Conservation (phyloP, 139 green algal genomes). For the Auxenochlorella pyrenoidosa region DNA sequence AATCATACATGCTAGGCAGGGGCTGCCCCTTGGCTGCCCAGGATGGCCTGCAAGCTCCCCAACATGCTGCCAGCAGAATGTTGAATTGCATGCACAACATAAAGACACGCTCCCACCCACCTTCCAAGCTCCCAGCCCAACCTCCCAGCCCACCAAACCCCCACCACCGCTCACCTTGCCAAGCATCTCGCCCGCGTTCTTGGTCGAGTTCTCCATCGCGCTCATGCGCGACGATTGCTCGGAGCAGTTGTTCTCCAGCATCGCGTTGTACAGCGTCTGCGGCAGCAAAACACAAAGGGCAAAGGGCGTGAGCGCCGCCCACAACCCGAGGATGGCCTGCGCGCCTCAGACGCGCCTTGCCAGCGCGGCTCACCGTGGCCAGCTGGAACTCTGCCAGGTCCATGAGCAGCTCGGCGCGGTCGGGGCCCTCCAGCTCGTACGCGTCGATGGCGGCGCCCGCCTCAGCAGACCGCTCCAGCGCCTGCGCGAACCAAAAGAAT, state of each 20-base stretch:
- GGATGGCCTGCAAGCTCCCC: too few species aligned
- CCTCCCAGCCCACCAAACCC: background rate
- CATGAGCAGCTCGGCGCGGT: conserved; percentile 86
- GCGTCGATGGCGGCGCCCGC: conserved; percentile 83
- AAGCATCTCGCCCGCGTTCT: conserved; percentile 97
- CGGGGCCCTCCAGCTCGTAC: conserved; percentile 96
- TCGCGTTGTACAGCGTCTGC: conserved; percentile 93
- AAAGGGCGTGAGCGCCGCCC: too few species aligned
- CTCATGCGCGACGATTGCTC: conserved; percentile 97
- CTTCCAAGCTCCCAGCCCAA: too few species aligned
- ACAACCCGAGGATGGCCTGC: too few species aligned
- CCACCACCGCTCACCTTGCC: conserved; percentile 46
- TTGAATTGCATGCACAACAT: too few species aligned
- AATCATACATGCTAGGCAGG: too few species aligned
- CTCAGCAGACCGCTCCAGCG: conserved; percentile 77
- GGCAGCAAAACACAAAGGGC: too few species aligned
- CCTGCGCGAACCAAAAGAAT: conserved; percentile 40
- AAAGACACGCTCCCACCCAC: too few species aligned
- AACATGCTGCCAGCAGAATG: too few species aligned
- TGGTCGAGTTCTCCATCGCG: conserved; percentile 98
- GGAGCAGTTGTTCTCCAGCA: conserved; percentile 97
- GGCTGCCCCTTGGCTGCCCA: too few species aligned
- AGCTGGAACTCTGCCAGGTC: conserved; percentile 98
- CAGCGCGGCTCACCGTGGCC: conserved; percentile 79
- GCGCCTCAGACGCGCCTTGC: too few species aligned